Base-by-base conservation (phyloP, 164 flowering plant genomes). In the Vitis labrusca region DNA sequence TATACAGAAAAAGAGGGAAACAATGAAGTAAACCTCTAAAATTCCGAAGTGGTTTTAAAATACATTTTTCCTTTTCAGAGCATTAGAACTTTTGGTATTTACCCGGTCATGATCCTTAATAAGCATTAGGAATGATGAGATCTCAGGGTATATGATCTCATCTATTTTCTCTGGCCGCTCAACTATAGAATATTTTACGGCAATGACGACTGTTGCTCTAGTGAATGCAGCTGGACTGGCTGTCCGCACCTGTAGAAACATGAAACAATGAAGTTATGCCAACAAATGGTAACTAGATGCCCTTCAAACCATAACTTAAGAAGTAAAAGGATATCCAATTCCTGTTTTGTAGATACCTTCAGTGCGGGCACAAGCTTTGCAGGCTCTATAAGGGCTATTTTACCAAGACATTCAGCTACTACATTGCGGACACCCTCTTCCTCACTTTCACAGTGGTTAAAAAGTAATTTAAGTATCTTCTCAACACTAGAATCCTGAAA, bases 351-450 rank as follows among this genome's bases (percentile, higher is more conserved):
- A 74, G 44, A 67, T 80, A 93, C 99, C 99, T 93, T 89, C n/a
- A 96, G 90, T 44, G 98, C 97, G 54, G 99, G 98, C 72, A 96
- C 91, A 72, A 96, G 94, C 76, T 91, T 93, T 55, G 74, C 80
- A 67, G 99, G 99, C 75, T 93, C 94, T 70, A 96, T 92, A 16
- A 96, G 92, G 9, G 98, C 98, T 83, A 96, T 88, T 87, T 96
- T 96, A 59, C 99, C 99, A 27, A 96, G 86, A 77, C 99, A 96
- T 77, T 96, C 99, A 19, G 98, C 99, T 12, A 93, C 99, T 12
- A 96, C 99, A 85, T 96, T 96, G 49, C 99, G 92, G 14, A 96
- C 98, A 30, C 99, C 99, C 80, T 96, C 99, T 82, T 96, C 99
- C 61, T 96, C 99, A 81, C 99, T 96, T 85, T 93, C 97, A 78